Conservation (phyloP, 208 protist species). For the Leishmania arabica region DNA sequence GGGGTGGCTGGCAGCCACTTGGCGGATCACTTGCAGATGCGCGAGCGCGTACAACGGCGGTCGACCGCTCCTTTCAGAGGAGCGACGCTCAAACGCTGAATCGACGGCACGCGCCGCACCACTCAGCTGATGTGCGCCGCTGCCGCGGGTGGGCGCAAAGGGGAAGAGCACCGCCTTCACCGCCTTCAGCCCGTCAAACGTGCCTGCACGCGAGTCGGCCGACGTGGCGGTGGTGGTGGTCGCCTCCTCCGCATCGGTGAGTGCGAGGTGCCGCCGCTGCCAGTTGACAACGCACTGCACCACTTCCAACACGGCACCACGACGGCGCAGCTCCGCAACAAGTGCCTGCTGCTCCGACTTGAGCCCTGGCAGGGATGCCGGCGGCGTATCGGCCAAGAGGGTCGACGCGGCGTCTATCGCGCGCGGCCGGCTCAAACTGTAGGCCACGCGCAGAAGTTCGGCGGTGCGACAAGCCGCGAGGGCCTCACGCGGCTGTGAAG, state of each 20-base stretch:
- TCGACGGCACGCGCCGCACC: background rate
- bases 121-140: background rate
- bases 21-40: slow-evolving; percentile 13
- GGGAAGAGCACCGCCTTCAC: slow-evolving; percentile 40
- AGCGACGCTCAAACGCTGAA: background rate
- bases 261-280: slow-evolving; percentile 42
- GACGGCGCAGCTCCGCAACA: slow-evolving; percentile 26
- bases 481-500: background rate
- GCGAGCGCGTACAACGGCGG: slow-evolving; percentile 4
- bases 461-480: slow-evolving; percentile 6
- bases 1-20: slow-evolving; percentile 19
- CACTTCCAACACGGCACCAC: slow-evolving; percentile 31
- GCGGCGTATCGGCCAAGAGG: background rate
- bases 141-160: background rate
- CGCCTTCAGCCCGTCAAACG: slow-evolving; percentile 48
- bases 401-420: background rate
- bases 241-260: slow-evolving; percentile 8
- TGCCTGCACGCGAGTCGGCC: background rate
- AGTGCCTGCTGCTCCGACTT: slow-evolving; percentile 20
- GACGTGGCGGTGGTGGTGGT: background rate
- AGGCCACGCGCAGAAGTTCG: slow-evolving; percentile 25
- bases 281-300: slow-evolving; percentile 80
- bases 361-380: background rate
- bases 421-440: slow-evolving; percentile 16
- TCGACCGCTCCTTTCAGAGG: background rate